Conservation (phyloP, 192 early-diverging fungal genomes). For the Kickxella alabastrina region DNA sequence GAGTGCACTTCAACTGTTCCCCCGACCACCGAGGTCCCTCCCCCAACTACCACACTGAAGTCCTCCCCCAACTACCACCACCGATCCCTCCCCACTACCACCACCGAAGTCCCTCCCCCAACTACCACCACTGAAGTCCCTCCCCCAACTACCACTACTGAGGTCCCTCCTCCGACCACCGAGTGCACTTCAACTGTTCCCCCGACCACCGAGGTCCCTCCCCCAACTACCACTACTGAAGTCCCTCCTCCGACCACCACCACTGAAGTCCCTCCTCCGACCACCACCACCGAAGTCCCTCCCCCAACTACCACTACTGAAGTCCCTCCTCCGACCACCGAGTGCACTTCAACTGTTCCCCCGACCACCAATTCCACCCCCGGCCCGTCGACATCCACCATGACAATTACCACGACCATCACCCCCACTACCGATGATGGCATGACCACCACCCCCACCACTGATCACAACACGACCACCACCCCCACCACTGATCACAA, state of each 20-base stretch:
- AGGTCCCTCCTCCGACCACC: slow-evolving; percentile 4
- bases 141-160: slow-evolving; percentile 5
- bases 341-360: not conserved
- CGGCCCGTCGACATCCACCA: slow-evolving; percentile 24
- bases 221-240: not conserved
- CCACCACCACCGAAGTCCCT: slow-evolving; percentile 1
- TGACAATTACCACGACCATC: slow-evolving; percentile 35
- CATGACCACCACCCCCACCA: too few species aligned
- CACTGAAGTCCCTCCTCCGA: slow-evolving; percentile 9
- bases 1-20: slow-evolving; percentile 3
- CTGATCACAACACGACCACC: too few species aligned
- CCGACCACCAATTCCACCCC: slow-evolving; percentile 1
- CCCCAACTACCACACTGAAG: slow-evolving; percentile 4
- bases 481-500: too few species aligned
- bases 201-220: slow-evolving; percentile 14
- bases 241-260: slow-evolving; percentile 8
- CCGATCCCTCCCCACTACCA: not conserved
- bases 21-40: slow-evolving; percentile 4
- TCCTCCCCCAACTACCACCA: slow-evolving; percentile 4
- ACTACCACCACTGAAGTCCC: slow-evolving; percentile 1
- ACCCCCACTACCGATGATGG: slow-evolving; percentile 13
- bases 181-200: not conserved
- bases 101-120: slow-evolving; percentile 2
- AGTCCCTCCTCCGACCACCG: not conserved
- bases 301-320: slow-evolving; percentile 4